Evolutionary conservation across 306 rosid species (phyloP).

Genomic region (Abrus pulchellus): DNA sequence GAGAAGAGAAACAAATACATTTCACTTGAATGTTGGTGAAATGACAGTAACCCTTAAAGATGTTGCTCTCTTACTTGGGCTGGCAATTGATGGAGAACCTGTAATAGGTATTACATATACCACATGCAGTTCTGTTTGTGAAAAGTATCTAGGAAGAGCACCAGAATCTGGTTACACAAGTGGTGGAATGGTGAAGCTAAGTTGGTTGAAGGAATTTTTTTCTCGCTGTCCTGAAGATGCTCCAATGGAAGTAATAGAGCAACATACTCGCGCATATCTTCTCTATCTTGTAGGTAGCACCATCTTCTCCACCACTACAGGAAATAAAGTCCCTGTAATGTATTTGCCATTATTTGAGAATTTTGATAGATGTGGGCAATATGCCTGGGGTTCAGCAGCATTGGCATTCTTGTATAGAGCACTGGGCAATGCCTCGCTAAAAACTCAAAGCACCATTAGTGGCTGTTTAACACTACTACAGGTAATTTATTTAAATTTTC

Average conservation of each 20-base stretch:
- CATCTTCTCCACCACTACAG: slow-evolving; percentile 96
- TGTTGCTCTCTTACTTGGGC: slow-evolving; percentile 89
- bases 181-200: slow-evolving; percentile 99
- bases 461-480: slow-evolving; percentile 97
- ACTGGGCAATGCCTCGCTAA: slow-evolving; percentile 93
- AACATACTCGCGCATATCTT: slow-evolving; percentile 97
- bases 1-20: slow-evolving; percentile 99
- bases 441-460: slow-evolving; percentile 97
- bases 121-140: slow-evolving; percentile 86
- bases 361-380: slow-evolving; percentile 81
- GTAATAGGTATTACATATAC: slow-evolving; percentile 94
- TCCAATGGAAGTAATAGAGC: slow-evolving; percentile 73
- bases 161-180: slow-evolving; percentile 95
- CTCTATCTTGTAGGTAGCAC: slow-evolving; percentile 99
- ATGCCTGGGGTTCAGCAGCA: slow-evolving; percentile 98
- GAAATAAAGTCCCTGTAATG: slow-evolving; percentile 99
- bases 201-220: slow-evolving; percentile 97
- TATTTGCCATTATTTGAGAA: slow-evolving; percentile 94
- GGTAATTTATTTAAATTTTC: slow-evolving; percentile 55
- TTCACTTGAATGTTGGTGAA: slow-evolving; percentile 97
- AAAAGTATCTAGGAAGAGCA: slow-evolving; percentile 76
- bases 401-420: slow-evolving; percentile 93
- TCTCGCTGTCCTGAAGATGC: slow-evolving; percentile 90
- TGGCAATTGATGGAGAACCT: slow-evolving; percentile 95
- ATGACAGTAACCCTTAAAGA: slow-evolving; percentile 95